Percentiles rank a stretch among this genome's conserved stretches.
Evolutionary conservation across 805 yeast genomes (phyloP).

Genomic region (Zygosaccharomyces pseudorouxii): DNA sequence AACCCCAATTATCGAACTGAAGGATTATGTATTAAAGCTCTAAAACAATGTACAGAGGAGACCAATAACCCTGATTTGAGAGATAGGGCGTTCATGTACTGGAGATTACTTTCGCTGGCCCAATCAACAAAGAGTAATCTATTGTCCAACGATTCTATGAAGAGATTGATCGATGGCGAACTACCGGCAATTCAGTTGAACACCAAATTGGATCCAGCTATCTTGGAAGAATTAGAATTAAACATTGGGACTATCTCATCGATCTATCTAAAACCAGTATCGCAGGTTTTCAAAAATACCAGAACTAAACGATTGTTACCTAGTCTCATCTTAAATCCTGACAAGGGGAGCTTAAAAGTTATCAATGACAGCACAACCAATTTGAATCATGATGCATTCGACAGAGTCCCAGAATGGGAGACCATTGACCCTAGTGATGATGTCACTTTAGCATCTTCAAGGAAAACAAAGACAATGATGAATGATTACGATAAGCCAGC

Average conservation of each 20-base stretch:
- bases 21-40: constrained; percentile 49
- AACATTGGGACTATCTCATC: constrained; percentile 80
- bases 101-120: constrained; percentile 61
- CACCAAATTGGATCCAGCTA: constrained; percentile 62
- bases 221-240: constrained; percentile 76
- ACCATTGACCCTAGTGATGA: constrained; percentile 7
- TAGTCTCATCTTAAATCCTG: constrained; percentile 45
- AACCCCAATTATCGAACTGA: constrained; percentile 51
- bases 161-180: constrained; percentile 53
- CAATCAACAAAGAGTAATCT: constrained; percentile 28
- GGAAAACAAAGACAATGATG: constrained; percentile 22
- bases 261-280: constrained; percentile 76
- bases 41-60: constrained; percentile 70
- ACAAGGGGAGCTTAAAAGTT: constrained; percentile 19
- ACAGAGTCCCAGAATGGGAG: constrained; percentile 11
- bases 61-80: constrained; percentile 79
- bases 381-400: constrained; percentile 16
- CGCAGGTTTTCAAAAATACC: constrained; percentile 68
- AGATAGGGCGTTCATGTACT: constrained; percentile 79
- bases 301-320: constrained; percentile 46
- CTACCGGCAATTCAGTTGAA: constrained; percentile 64
- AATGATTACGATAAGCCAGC: constrained; percentile 41
- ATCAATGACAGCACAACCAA: constrained; percentile 12
- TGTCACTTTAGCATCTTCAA: constrained; percentile 1
- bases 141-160: constrained; percentile 38